These are phyloP conservation scores for Lasiosphaeris hirsuta DNA, from an alignment of 495 filamentous ascomycete genomes.

Conservation along the genomic window DNA sequence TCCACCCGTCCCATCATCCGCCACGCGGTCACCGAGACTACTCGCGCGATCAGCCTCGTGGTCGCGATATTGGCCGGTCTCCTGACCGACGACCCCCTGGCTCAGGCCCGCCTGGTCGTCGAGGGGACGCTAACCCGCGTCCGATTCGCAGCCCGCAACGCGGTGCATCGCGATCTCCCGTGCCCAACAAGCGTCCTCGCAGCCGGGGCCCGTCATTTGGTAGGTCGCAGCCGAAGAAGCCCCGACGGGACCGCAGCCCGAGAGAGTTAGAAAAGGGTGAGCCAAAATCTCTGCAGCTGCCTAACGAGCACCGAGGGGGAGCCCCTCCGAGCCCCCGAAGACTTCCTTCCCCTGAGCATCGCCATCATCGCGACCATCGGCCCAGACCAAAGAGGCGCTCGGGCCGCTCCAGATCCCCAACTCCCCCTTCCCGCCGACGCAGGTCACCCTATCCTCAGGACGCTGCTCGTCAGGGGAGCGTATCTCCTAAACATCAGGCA, in stretches of 20 bases:
- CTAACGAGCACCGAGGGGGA: slow-evolving; percentile 19
- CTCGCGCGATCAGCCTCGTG: slow-evolving; percentile 32
- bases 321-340: slow-evolving; percentile 27
- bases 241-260: slow-evolving; percentile 33
- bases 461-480: slow-evolving; percentile 2
- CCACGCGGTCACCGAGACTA: slow-evolving; percentile 28
- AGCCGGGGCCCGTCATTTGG: slow-evolving; percentile 33
- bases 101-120: slow-evolving; percentile 19
- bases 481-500: slow-evolving; percentile 28
- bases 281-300: slow-evolving; percentile 20
- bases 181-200: slow-evolving; percentile 38
- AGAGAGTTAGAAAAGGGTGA: slow-evolving; percentile 26
- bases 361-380: slow-evolving; percentile 24
- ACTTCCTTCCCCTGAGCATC: slow-evolving; percentile 31
- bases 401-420: slow-evolving; percentile 29
- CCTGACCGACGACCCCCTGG: slow-evolving; percentile 23
- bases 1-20: slow-evolving; percentile 26
- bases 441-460: no score
- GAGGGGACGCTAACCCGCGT: slow-evolving; percentile 17
- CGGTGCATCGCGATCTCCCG: slow-evolving; percentile 30
- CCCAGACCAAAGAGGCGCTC: slow-evolving; percentile 23
- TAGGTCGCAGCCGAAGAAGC: slow-evolving; percentile 33
- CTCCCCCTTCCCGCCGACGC: slow-evolving; percentile 19
- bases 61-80: slow-evolving; percentile 30
- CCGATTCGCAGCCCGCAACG: slow-evolving; percentile 15